These are phyloP conservation scores for Lactuca sativa DNA, from an alignment of 129 eudicot genomes.

Conservation along the genomic window DNA sequence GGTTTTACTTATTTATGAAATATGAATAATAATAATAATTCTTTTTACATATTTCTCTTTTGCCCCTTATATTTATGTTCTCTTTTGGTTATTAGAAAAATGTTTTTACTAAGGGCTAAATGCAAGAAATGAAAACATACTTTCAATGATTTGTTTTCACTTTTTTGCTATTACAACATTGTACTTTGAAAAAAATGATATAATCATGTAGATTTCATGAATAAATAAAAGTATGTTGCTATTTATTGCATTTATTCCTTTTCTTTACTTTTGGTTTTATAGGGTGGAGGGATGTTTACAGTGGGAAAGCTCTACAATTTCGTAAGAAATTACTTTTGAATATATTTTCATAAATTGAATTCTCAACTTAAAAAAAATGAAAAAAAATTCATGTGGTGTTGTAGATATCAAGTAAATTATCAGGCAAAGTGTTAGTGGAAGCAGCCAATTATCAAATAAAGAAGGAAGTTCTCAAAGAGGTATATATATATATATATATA, in stretches of 20 bases:
- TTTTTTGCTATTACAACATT: too few relatives aligned
- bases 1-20: slow-evolving; percentile 37
- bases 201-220: too few relatives aligned
- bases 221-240: neutral
- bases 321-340: slow-evolving; percentile 43
- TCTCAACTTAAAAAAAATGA: slow-evolving; percentile 18
- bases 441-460: slow-evolving; percentile 87
- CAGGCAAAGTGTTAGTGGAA: slow-evolving; percentile 60
- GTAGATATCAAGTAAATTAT: slow-evolving; percentile 72
- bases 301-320: slow-evolving; percentile 60
- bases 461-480: slow-evolving; percentile 72
- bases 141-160: neutral
- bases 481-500: slow-evolving; percentile 13
- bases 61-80: neutral
- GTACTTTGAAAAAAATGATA: too few relatives aligned
- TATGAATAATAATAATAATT: neutral
- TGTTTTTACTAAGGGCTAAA: slow-evolving; percentile 1
- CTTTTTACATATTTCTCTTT: slow-evolving; percentile 13
- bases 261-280: slow-evolving; percentile 20
- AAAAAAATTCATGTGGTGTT: slow-evolving; percentile 15
- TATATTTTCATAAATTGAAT: slow-evolving; percentile 14
- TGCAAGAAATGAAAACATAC: neutral
- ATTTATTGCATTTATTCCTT: neutral
- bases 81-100: neutral
- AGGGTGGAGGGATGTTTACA: slow-evolving; percentile 90